Evolutionary conservation across 805 yeast genomes (phyloP).

Genomic region (Gaillardinia entomophila): DNA sequence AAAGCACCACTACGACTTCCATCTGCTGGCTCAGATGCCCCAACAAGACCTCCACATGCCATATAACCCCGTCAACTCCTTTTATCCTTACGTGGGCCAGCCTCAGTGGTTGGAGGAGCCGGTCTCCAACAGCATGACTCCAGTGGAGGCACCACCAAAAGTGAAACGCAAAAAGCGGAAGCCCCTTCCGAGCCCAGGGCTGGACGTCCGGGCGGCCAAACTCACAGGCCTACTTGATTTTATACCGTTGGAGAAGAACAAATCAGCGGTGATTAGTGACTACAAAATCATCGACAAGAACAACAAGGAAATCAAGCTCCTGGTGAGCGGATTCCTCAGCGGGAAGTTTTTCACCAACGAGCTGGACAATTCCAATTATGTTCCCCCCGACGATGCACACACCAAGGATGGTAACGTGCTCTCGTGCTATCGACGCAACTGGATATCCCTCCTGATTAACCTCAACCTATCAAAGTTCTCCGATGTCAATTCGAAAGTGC

Average conservation of each 20-base stretch:
- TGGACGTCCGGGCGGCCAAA: conserved; percentile 22
- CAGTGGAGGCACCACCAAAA: too few species aligned
- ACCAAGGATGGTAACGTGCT: conserved; percentile 29
- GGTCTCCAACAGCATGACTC: neutral
- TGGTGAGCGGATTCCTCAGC: conserved; percentile 32
- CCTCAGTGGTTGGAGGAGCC: neutral
- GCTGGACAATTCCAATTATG: conserved; percentile 31
- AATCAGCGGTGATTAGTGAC: conserved; percentile 6
- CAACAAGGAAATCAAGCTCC: conserved; percentile 18
- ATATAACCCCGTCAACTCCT: neutral
- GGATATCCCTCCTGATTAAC: conserved; percentile 28
- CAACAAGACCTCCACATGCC: neutral
- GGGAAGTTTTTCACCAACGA: conserved; percentile 40
- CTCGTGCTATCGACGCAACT: conserved; percentile 42
- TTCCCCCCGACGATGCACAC: conserved; percentile 1
- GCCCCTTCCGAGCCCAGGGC: neutral
- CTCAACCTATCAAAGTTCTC: conserved; percentile 23
- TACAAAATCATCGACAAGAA: conserved; percentile 24
- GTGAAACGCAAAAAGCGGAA: neutral
- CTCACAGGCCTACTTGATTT: conserved; percentile 24
- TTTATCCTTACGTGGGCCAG: neutral
- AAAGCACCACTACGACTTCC: neutral
- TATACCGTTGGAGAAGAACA: conserved; percentile 9
- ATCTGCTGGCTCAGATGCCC: too few species aligned
- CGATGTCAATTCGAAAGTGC: conserved; percentile 16